phyloP scores from a whole-genome alignment of 352 stramenopile genomes.

The Elongisporangium anandrum region DNA sequence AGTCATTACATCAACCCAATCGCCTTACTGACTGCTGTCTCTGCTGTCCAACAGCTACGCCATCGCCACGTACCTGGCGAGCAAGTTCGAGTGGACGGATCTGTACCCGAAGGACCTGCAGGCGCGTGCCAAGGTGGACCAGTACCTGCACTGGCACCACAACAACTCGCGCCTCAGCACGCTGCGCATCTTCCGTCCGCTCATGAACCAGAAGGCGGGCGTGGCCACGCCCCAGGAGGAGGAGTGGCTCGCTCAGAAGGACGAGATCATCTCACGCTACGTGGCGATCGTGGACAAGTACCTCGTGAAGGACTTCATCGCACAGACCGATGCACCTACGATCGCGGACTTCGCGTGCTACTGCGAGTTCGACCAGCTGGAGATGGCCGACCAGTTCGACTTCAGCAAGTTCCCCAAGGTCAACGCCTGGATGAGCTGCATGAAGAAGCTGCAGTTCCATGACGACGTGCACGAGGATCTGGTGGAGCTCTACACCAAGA shows the following conservation, averaged over 20 bases:
- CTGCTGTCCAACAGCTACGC: constrained; percentile 28
- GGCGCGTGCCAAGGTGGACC: constrained; percentile 50
- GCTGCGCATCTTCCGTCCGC: constrained; percentile 33
- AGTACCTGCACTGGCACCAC: constrained; percentile 75
- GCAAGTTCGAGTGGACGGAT: constrained; percentile 54
- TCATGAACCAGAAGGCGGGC: constrained; percentile 23
- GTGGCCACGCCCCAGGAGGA: constrained; percentile 30
- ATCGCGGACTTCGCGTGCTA: constrained; percentile 53
- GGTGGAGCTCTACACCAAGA: neutral
- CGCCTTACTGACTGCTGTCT: neutral
- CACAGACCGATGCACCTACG: constrained; percentile 42
- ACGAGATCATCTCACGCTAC: constrained; percentile 33
- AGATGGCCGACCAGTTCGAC: constrained; percentile 43
- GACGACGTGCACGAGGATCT: constrained; percentile 46
- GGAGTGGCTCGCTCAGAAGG: constrained; percentile 20
- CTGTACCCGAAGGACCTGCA: constrained; percentile 41
- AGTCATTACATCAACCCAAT: neutral
- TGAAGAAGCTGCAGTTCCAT: constrained; percentile 49
- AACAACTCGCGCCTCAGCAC: constrained; percentile 49
- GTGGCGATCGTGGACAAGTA: constrained; percentile 39
- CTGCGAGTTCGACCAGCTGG: constrained; percentile 62
- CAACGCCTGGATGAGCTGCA: constrained; percentile 43
- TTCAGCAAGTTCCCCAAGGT: constrained; percentile 51
- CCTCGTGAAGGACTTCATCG: constrained; percentile 44
- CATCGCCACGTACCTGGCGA: constrained; percentile 48